Base-by-base conservation (phyloP, 2,329 filamentous ascomycete genomes). In the Aspergillus uvarum region DNA sequence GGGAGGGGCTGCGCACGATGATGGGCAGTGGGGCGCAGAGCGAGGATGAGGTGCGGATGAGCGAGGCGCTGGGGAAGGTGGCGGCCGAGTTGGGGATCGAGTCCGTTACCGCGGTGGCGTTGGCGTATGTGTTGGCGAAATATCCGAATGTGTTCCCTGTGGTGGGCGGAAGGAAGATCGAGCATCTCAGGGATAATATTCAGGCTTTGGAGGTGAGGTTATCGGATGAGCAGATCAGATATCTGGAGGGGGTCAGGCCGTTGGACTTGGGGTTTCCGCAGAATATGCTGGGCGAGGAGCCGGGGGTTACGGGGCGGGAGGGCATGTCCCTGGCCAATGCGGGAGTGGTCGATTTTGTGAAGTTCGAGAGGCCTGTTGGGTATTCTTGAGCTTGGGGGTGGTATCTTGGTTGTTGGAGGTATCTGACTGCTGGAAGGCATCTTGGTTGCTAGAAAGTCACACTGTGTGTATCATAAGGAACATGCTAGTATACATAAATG, bases 51-150 rank as follows among this genome's bases (percentile, higher is more conserved):
- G 74, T 70, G 5, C 80, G 80, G 56, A 79, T 86, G 49, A 84
- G 82, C 59, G 80, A 78, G 21, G 84, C 84, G 1, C 79, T 91
- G 0, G 86, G 83, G 31, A 80, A 85, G 65, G 81, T 90, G 7
- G 86, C 84, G 0, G 79, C 80, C 7, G 77, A 81, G 60, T 83
- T 87, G 65, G 82, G 82, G 1, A 77, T 81, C 1, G 77, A 81
- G 26, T 74, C 71, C 2, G 80, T 90, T 52, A 88, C 86, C 4
- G 83, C 83, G 42, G 76, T 90, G 35, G 89, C 89, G 8, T 75
- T 92, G 24, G 89, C 89, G 2, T 92, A 92, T 69, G 86, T 92
- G 14, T 83, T 90, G 81, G 82, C 86, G 64, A 91, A 92, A 76
- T 79, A 87, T 0, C 84, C 88, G 0, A 86, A 90, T 67, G 87